Conservation (phyloP, 176 grass and related monocot species). For the Raddia distichophylla region DNA sequence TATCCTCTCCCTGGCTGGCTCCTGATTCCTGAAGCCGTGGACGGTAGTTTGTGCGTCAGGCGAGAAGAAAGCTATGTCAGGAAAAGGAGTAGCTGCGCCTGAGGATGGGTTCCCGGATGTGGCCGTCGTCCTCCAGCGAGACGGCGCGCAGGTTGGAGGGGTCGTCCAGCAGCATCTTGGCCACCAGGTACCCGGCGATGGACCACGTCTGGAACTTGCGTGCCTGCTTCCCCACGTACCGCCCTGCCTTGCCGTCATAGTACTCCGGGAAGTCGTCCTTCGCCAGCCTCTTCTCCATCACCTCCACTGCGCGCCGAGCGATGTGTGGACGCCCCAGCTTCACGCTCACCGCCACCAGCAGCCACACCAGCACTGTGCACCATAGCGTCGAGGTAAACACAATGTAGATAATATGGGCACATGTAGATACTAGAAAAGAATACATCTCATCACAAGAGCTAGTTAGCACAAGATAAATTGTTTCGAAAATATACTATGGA, state of each 20-base stretch:
- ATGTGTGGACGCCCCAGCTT: conserved; percentile 53
- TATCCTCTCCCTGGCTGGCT: background rate
- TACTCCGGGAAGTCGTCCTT: conserved; percentile 66
- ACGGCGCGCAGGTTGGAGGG: conserved; percentile 47
- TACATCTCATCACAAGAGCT: background rate
- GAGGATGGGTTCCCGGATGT: conserved; percentile 43
- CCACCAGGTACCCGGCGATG: conserved; percentile 56
- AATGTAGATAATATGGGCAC: no score
- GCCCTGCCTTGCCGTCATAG: conserved; percentile 53
- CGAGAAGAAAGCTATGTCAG: background rate
- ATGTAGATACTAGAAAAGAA: no score
- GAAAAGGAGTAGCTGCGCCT: conserved; percentile 54
- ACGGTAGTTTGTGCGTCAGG: background rate
- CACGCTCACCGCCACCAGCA: conserved; percentile 57
- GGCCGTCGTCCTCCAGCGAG: conserved; percentile 42
- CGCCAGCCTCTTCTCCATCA: conserved; percentile 42
- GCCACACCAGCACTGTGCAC: conserved; percentile 56
- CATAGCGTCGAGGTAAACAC: background rate
- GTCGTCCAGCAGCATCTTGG: conserved; percentile 55
- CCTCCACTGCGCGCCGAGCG: conserved; percentile 32
- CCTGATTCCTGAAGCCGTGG: conserved; percentile 8
- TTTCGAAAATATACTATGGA: background rate
- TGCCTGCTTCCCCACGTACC: conserved; percentile 63
- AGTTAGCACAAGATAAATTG: background rate
- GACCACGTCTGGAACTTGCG: conserved; percentile 69